Conservation (phyloP, 1,284 basidiomycete genomes). For the Ganoderma boninense region DNA sequence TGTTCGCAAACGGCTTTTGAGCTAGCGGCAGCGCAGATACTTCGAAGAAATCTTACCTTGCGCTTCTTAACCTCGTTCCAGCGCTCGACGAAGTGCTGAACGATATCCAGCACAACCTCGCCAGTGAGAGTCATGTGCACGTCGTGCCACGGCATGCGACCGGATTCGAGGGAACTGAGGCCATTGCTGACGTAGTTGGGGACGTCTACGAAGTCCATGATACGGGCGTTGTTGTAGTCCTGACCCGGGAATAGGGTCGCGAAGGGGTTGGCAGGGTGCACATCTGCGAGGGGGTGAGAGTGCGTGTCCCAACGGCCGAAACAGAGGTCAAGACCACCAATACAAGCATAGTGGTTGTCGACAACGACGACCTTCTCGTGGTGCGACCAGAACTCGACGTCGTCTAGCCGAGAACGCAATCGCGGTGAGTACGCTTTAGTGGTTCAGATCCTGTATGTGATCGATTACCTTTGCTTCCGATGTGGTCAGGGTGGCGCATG, state of each 20-base stretch:
- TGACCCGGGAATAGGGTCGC: slow-evolving; percentile 92
- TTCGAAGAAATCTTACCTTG: slow-evolving; percentile 53
- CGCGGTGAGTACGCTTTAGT: neutral
- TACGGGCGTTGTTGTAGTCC: slow-evolving; percentile 90
- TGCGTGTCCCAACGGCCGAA: slow-evolving; percentile 96
- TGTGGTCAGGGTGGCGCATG: slow-evolving; percentile 91
- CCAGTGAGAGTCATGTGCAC: slow-evolving; percentile 90
- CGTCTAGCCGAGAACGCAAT: slow-evolving; percentile 49
- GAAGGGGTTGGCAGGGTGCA: slow-evolving; percentile 85
- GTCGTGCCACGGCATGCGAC: slow-evolving; percentile 92
- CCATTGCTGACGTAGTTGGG: slow-evolving; percentile 81
- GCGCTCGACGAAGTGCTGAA: slow-evolving; percentile 90
- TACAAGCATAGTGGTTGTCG: slow-evolving; percentile 84
- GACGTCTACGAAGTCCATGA: slow-evolving; percentile 86
- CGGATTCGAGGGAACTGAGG: slow-evolving; percentile 74
- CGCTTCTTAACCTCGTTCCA: slow-evolving; percentile 89
- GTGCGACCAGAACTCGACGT: slow-evolving; percentile 85
- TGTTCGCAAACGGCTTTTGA: slow-evolving; percentile 27
- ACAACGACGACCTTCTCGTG: slow-evolving; percentile 88
- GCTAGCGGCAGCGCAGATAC: neutral
- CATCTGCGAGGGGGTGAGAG: slow-evolving; percentile 87
- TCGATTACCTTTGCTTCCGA: slow-evolving; percentile 75
- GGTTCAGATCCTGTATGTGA: neutral
- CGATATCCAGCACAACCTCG: slow-evolving; percentile 85
- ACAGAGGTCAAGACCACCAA: slow-evolving; percentile 91